Base-by-base conservation (phyloP, 1,284 basidiomycete genomes). In the Caloboletus firmus region DNA sequence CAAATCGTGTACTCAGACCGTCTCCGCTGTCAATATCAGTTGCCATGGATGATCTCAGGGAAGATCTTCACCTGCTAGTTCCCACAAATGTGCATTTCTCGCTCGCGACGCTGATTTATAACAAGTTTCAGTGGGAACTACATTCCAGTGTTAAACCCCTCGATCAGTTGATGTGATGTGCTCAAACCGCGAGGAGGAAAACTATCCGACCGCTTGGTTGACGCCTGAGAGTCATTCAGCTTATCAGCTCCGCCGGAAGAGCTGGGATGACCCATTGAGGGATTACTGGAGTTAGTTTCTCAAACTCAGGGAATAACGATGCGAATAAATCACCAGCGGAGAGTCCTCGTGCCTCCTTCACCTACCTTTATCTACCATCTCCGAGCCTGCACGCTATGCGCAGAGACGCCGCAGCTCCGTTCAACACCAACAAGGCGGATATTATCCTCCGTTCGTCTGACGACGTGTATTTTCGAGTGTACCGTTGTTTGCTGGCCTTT, bases 381-480 rank as follows among this genome's bases (percentile, higher is more conserved):
- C 32, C 31, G 20, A 45, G 13, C 34, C 45, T 30, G 6, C 36
- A 49, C 54, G 18, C 44, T 10, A 70, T 66, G 68, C 48, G 36
- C 20, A 55, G 42, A 54, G 62, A 65, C 42, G 68, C 68, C 17
- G 32, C 52, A 55, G 44, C 59, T 3, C 69, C 65, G 3, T 69
- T 70, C 56, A 46, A 68, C 24, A 66, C 57, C 28, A 48, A 35
- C 39, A 61, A 61, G 36, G 74, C 70, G 1, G 76, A 79, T 43
- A 54, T 74, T 30, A 60, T 72, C 31, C 59, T 78, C 7, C 67
- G 65, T 22, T 70, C 77, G 5, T 70, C 69, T 0, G 74, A 76
- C 55, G 54, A 64, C 12, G 57, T 74, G n/a, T 61, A 71, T 36
- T 77, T 78, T 52, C 62, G 59, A 15, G 65, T 74, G 5, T 58